Evolutionary conservation across 2,329 filamentous ascomycete genomes (phyloP).

Genomic region (Sporothrix phasma): DNA sequence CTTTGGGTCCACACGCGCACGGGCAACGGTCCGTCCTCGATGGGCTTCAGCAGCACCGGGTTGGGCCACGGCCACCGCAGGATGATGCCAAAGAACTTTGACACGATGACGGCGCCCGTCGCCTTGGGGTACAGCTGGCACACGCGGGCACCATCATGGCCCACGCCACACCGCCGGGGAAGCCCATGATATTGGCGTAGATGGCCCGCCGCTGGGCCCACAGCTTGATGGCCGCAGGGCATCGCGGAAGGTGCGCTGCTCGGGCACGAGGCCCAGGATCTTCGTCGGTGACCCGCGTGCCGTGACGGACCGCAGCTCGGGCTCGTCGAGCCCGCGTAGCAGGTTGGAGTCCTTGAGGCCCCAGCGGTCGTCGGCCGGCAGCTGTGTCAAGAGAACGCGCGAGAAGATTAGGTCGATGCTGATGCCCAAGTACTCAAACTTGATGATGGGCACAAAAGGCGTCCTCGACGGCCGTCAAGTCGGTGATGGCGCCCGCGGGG

Average conservation of each 20-base stretch:
- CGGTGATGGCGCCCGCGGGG: slow-evolving; percentile 68
- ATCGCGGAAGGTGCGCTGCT: slow-evolving; percentile 79
- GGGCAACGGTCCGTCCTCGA: slow-evolving; percentile 71
- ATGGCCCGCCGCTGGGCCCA: slow-evolving; percentile 91
- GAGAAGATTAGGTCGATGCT: slow-evolving; percentile 93
- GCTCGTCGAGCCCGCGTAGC: slow-evolving; percentile 75
- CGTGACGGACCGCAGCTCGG: slow-evolving; percentile 79
- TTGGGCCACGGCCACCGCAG: slow-evolving; percentile 87
- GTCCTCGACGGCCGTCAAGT: slow-evolving; percentile 76
- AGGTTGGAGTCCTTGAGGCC: slow-evolving; percentile 75
- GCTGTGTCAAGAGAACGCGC: slow-evolving; percentile 59
- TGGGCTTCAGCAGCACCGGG: slow-evolving; percentile 81
- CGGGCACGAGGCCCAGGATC: slow-evolving; percentile 79
- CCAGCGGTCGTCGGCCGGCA: slow-evolving; percentile 57
- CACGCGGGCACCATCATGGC: slow-evolving; percentile 90
- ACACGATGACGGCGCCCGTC: slow-evolving; percentile 75
- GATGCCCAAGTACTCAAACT: slow-evolving; percentile 82
- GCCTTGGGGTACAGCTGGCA: slow-evolving; percentile 95
- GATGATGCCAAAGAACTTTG: slow-evolving; percentile 92
- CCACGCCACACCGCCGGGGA: slow-evolving; percentile 94
- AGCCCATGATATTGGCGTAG: slow-evolving; percentile 93
- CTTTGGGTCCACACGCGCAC: slow-evolving; percentile 90
- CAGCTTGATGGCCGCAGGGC: slow-evolving; percentile 89
- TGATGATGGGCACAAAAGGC: slow-evolving; percentile 96
- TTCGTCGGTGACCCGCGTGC: slow-evolving; percentile 90